Base-by-base conservation (phyloP, 768 basidiomycete species). In the Hygrophoropsis aurantiaca region DNA sequence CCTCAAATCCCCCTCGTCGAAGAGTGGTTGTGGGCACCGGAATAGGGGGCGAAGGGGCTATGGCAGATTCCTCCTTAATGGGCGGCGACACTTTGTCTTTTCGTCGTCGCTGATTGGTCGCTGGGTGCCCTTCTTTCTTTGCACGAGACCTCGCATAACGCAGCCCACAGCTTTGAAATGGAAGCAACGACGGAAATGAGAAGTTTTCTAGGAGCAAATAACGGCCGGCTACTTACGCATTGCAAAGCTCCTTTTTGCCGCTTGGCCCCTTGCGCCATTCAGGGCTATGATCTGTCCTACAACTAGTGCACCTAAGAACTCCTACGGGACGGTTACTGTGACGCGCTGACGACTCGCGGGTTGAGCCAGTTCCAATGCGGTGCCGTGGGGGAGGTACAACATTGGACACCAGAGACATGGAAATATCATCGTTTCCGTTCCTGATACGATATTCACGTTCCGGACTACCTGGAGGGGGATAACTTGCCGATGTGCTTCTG, bases 251-350 rank as follows among this genome's bases (percentile, higher is more conserved):
- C 68, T 94, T 94, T 66, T 87, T 87, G 21, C 91, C 91, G 58
- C 80, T 90, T 43, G 90, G 89, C 16, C 91, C 91, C 66, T 94
- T 94, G 61, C 91, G 74, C 91, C 91, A 94, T 65, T 94, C 91
- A 0, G 91, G 91, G 59, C 90, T 92, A 7, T 78, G 77, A 6
- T 85, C 90, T 10, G 77, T 84, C 66, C 84, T 87, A 68, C 91
- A 94, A 61, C 86, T 89, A 18, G 82, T 78, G 65, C 90, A 94
- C 56, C 79, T 79, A 48, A 77, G 62, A 15, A 93, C 73, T 1
- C 90, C 90, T 43, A 75, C 74, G 0, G 90, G 90, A 18, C 90
- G 78, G 55, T 85, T 88, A 16, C 84, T 56, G 19, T 74, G 69
- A 24, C 73, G 64, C 11, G 62, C 65, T 38, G 71, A 69, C 20